A percentile compares a stretch with the other conserved stretches of the same genome.
phyloP scores from a whole-genome alignment of 169 alveolate genomes.

The Eimeria sp. region DNA sequence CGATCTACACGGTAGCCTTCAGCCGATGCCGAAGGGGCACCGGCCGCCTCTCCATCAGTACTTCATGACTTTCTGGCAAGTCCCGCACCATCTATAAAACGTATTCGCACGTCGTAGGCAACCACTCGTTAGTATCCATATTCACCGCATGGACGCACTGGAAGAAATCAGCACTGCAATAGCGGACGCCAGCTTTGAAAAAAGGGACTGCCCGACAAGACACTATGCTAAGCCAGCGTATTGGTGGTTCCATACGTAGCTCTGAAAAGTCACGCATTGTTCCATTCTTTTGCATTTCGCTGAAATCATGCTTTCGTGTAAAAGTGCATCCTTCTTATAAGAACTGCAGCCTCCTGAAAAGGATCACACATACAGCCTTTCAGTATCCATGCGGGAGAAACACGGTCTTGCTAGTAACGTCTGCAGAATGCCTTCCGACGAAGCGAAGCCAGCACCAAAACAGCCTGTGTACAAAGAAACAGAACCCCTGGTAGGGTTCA shows the following conservation, averaged over 20 bases:
- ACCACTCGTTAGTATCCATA: neutral
- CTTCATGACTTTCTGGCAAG: neutral
- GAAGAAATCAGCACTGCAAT: neutral
- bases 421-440: no score
- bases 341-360: neutral
- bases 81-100: neutral
- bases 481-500: no score
- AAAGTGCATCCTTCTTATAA: neutral
- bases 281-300: no score
- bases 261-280: neutral
- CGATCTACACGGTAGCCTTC: neutral
- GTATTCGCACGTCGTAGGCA: neutral
- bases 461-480: no score
- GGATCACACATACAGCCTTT: slow-evolving; percentile 16
- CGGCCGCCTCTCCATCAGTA: neutral
- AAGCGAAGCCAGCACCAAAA: no score
- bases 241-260: neutral
- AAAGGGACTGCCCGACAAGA: neutral
- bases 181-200: neutral
- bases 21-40: neutral
- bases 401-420: neutral
- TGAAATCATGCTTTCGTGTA: neutral
- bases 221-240: neutral
- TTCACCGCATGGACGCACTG: neutral
- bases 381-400: neutral